Percentiles rank a stretch among this genome's conserved stretches.
These are phyloP conservation scores for Ascochyta lentis DNA, from an alignment of 2,329 filamentous ascomycete genomes.

Conservation along the genomic window DNA sequence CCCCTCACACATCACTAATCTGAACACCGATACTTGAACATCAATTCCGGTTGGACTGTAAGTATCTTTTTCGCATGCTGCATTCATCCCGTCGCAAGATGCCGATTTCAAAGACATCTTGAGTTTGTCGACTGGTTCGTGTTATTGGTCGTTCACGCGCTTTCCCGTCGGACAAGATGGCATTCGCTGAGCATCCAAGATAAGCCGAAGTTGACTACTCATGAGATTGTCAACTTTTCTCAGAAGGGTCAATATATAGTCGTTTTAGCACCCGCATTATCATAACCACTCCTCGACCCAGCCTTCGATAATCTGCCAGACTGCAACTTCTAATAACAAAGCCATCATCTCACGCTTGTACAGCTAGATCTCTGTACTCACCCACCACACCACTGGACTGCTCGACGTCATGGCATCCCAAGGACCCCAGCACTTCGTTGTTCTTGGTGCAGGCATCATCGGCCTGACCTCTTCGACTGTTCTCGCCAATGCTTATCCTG, in stretches of 20 bases:
- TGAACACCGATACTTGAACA: conserved; percentile 5
- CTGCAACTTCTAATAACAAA: no score
- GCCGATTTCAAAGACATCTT: no score
- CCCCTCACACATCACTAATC: not conserved
- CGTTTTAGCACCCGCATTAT: not conserved
- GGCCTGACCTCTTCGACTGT: conserved; percentile 70
- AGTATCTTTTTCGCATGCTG: not conserved
- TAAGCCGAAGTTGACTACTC: not conserved
- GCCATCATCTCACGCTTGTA: no score
- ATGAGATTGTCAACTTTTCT: not conserved
- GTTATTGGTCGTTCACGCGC: not conserved
- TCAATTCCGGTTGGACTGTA: conserved; percentile 6
- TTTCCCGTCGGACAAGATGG: conserved; percentile 16
- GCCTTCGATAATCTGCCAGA: no score
- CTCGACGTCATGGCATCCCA: conserved; percentile 20
- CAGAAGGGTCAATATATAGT: not conserved
- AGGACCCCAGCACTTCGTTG: conserved; percentile 27
- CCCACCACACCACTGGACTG: no score
- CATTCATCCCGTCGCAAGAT: not conserved
- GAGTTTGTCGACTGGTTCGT: no score
- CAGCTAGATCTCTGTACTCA: no score
- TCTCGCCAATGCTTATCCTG: conserved; percentile 60
- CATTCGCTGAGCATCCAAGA: conserved; percentile 1
- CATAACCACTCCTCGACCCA: not conserved
- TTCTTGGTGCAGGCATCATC: conserved; percentile 66